A percentile compares a stretch with the other conserved stretches of the same genome.
Conservation (phyloP, 2,329 filamentous ascomycete species). For the Alternaria rosae region DNA sequence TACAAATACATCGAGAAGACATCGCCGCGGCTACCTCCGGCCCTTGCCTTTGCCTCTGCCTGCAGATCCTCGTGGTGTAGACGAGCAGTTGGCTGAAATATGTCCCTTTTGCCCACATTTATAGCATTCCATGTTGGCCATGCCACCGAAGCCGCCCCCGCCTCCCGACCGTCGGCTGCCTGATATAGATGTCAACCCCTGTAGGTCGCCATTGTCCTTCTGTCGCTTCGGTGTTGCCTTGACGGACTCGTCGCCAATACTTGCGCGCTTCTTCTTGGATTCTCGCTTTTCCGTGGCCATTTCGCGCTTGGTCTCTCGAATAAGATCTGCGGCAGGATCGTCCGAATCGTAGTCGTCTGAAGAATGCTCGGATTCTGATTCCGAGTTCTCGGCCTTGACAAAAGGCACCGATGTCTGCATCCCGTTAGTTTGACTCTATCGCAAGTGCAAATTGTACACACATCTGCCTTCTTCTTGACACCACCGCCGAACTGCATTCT, state of each 20-base stretch:
- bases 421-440: constrained; percentile 16
- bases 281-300: constrained; percentile 53
- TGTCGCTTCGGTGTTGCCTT: constrained; percentile 66
- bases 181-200: constrained; percentile 69
- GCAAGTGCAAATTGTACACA: neutral
- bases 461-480: constrained; percentile 42
- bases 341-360: constrained; percentile 54
- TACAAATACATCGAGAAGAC: constrained; percentile 4
- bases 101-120: constrained; percentile 70
- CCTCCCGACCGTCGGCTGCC: constrained; percentile 44
- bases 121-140: constrained; percentile 62
- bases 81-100: constrained; percentile 62
- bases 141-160: constrained; percentile 18
- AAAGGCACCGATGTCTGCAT: constrained; percentile 29
- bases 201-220: constrained; percentile 70
- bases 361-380: constrained; percentile 36
- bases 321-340: constrained; percentile 53
- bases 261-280: constrained; percentile 57
- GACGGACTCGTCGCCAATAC: constrained; percentile 56
- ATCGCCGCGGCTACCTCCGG: constrained; percentile 25
- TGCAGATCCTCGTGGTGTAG: constrained; percentile 30
- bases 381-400: constrained; percentile 32
- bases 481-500: constrained; percentile 62
- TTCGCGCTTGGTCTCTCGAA: constrained; percentile 56
- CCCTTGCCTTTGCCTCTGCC: constrained; percentile 34